phyloP scores from a whole-genome alignment of 78 protist genomes.

The Dictyostelium brefeldianum region DNA sequence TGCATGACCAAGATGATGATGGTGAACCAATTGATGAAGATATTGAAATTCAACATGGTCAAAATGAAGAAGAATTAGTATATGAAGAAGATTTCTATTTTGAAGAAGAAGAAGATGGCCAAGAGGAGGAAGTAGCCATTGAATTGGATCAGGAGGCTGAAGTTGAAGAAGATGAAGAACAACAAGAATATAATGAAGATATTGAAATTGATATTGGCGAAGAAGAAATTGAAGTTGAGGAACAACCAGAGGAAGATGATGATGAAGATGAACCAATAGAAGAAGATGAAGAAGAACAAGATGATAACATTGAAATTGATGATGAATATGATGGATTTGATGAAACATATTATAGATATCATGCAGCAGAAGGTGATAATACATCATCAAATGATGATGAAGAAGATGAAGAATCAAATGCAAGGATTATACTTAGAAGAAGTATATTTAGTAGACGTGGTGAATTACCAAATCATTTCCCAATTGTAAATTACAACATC shows the following conservation, averaged over 20 bases:
- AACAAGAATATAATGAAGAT: background rate
- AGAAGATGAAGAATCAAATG: too few relatives aligned
- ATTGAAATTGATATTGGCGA: background rate
- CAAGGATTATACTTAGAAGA: too few relatives aligned
- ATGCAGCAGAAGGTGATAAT: too few relatives aligned
- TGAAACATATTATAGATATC: too few relatives aligned
- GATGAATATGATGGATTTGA: background rate
- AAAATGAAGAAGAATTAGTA: background rate
- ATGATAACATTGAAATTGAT: background rate
- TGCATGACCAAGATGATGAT: background rate
- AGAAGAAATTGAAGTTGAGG: conserved; percentile 7
- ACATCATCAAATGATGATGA: too few relatives aligned
- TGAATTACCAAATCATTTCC: background rate
- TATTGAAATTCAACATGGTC: background rate
- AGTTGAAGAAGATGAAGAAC: background rate
- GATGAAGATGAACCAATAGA: conserved; percentile 15
- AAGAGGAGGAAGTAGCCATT: background rate
- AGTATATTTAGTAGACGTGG: background rate
- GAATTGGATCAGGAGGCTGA: background rate
- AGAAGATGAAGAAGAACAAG: background rate
- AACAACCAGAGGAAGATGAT: background rate
- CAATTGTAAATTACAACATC: background rate
- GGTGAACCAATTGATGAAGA: background rate
- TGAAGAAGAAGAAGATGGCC: background rate
- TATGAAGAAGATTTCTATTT: background rate